phyloP scores from a whole-genome alignment of 2,329 filamentous ascomycete genomes.

The Aspergillus sp. region DNA sequence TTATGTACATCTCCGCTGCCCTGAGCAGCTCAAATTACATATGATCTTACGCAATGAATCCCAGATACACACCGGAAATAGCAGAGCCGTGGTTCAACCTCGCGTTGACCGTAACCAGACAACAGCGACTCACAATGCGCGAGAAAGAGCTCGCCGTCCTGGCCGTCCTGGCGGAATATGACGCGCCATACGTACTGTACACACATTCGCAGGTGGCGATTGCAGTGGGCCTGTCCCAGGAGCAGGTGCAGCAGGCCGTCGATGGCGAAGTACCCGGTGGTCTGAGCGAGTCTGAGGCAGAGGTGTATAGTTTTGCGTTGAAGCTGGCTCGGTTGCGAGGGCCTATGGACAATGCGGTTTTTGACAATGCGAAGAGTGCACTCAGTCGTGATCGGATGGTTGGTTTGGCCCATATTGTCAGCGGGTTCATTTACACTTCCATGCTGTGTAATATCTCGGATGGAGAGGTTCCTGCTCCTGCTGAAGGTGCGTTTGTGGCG shows the following conservation, averaged over 20 bases:
- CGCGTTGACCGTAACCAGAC: neutral
- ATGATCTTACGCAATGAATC: no score
- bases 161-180: neutral
- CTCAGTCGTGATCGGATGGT: neutral
- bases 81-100: neutral
- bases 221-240: neutral
- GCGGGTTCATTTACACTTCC: neutral
- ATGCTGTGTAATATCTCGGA: neutral
- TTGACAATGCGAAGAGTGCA: neutral
- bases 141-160: neutral
- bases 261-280: neutral
- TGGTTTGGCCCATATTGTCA: neutral
- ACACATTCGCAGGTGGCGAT: neutral
- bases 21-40: no score
- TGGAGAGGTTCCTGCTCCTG: neutral
- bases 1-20: neutral
- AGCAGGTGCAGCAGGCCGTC: neutral
- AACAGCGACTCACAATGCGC: neutral
- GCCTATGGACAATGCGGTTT: neutral
- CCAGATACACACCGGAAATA: neutral
- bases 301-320: neutral
- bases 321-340: neutral
- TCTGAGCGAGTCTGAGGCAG: neutral
- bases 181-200: neutral
- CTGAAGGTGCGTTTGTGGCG: neutral